phyloP scores from a whole-genome alignment of 2,329 filamentous ascomycete species.

The Penicillium sp. region DNA sequence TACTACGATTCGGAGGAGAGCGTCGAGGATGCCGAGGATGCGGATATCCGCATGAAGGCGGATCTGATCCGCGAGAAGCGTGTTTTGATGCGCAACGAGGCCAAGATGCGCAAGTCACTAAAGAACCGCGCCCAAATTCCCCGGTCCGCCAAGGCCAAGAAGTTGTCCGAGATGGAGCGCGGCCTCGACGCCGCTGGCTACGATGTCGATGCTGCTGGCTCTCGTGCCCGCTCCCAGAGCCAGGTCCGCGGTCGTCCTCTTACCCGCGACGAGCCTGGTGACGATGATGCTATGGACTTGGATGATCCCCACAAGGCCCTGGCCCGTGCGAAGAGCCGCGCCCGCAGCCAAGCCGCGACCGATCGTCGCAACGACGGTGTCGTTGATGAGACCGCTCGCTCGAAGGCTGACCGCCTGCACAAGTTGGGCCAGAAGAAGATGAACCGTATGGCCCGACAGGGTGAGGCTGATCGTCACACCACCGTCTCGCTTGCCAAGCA shows the following conservation, averaged over 20 bases:
- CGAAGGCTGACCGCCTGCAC: slow-evolving; percentile 80
- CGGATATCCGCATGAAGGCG: slow-evolving; percentile 86
- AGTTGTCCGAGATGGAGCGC: slow-evolving; percentile 82
- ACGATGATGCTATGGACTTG: slow-evolving; percentile 69
- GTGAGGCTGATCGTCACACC: slow-evolving; percentile 92
- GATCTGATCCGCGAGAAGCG: slow-evolving; percentile 95
- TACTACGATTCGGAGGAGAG: slow-evolving; percentile 87
- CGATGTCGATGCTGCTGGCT: slow-evolving; percentile 73
- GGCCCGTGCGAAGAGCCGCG: slow-evolving; percentile 72
- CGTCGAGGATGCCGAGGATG: slow-evolving; percentile 85
- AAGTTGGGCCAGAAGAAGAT: slow-evolving; percentile 97
- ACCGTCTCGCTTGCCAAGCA: slow-evolving; percentile 83
- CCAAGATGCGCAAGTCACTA: slow-evolving; percentile 90
- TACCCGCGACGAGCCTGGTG: slow-evolving; percentile 64
- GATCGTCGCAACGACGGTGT: slow-evolving; percentile 58
- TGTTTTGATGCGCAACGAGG: slow-evolving; percentile 87
- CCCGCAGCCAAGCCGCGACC: slow-evolving; percentile 55
- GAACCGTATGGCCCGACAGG: slow-evolving; percentile 96
- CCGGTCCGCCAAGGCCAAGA: slow-evolving; percentile 76
- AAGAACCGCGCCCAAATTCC: slow-evolving; percentile 97
- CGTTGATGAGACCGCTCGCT: slow-evolving; percentile 63
- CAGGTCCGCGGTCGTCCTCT: slow-evolving; percentile 69
- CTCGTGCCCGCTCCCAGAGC: slow-evolving; percentile 67
- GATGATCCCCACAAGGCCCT: slow-evolving; percentile 52
- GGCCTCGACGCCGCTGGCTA: slow-evolving; percentile 83